Percentiles rank a stretch among this genome's conserved stretches.
phyloP scores from a whole-genome alignment of 106 monocot genomes.

The Phalaenopsis aphrodite region DNA sequence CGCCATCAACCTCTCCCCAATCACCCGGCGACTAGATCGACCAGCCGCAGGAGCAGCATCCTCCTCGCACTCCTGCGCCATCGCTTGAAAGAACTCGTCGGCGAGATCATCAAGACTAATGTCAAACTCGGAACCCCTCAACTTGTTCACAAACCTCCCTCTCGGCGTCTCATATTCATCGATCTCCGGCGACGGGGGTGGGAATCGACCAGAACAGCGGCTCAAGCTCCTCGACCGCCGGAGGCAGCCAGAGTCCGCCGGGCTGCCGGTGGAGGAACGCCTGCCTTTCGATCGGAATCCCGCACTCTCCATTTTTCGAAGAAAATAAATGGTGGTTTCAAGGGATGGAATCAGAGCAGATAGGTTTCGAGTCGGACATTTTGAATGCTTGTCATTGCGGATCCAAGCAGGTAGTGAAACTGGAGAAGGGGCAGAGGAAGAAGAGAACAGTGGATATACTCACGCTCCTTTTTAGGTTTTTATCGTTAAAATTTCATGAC shows the following conservation, averaged over 20 bases:
- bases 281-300: slow-evolving; percentile 31
- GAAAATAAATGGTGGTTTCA: background rate
- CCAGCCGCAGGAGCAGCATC: background rate
- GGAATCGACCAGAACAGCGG: slow-evolving; percentile 32
- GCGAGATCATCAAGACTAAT: slow-evolving; percentile 84
- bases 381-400: background rate
- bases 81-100: slow-evolving; percentile 62
- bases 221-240: slow-evolving; percentile 77
- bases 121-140: slow-evolving; percentile 51
- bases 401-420: no score
- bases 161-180: slow-evolving; percentile 40
- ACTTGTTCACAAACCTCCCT: slow-evolving; percentile 64
- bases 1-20: slow-evolving; percentile 30
- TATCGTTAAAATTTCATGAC: no score
- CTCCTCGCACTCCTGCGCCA: slow-evolving; percentile 26
- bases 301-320: slow-evolving; percentile 31
- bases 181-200: slow-evolving; percentile 25
- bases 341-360: background rate
- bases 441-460: background rate
- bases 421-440: background rate
- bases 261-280: slow-evolving; percentile 13
- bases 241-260: slow-evolving; percentile 27
- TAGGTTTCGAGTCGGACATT: background rate
- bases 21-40: slow-evolving; percentile 7
- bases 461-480: background rate